phyloP scores from a whole-genome alignment of 768 basidiomycete genomes.

The Lyophyllum semitale region DNA sequence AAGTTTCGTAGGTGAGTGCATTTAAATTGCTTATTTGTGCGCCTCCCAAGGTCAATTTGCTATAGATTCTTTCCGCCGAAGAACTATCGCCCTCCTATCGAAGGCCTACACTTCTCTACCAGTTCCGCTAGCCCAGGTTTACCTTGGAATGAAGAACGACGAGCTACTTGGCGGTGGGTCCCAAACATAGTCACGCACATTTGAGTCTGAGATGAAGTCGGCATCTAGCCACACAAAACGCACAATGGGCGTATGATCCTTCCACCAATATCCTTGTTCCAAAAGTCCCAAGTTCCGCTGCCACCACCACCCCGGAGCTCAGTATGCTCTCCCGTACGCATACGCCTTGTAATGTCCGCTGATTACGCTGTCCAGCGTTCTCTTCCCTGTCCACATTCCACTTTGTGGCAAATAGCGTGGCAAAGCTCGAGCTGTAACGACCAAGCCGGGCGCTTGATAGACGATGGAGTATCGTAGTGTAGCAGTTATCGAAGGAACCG shows the following conservation, averaged over 20 bases:
- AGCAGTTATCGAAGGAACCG: conserved; percentile 9
- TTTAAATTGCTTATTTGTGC: neutral
- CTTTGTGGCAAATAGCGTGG: conserved; percentile 55
- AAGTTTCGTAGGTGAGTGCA: conserved; percentile 55
- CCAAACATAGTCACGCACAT: neutral
- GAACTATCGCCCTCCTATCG: conserved; percentile 56
- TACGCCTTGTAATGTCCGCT: neutral
- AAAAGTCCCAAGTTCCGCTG: conserved; percentile 2
- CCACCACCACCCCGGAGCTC: conserved; percentile 1
- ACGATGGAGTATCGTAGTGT: too few species aligned
- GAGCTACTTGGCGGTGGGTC: conserved; percentile 39
- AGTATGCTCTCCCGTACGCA: conserved; percentile 9
- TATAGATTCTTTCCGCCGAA: conserved; percentile 58
- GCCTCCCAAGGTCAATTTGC: conserved; percentile 2
- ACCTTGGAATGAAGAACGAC: conserved; percentile 51
- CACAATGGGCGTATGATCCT: conserved; percentile 55
- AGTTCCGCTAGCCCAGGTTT: conserved; percentile 51
- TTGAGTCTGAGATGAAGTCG: neutral
- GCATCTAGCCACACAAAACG: conserved; percentile 39
- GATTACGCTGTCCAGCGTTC: conserved; percentile 24
- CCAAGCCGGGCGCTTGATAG: conserved; percentile 1
- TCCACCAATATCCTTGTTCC: conserved; percentile 49
- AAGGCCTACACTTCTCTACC: conserved; percentile 69
- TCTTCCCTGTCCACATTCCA: conserved; percentile 53
- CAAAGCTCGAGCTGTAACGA: conserved; percentile 41